Evolutionary conservation across 192 early-diverging fungal species (phyloP).

Genomic region (Coemansia sp.): DNA sequence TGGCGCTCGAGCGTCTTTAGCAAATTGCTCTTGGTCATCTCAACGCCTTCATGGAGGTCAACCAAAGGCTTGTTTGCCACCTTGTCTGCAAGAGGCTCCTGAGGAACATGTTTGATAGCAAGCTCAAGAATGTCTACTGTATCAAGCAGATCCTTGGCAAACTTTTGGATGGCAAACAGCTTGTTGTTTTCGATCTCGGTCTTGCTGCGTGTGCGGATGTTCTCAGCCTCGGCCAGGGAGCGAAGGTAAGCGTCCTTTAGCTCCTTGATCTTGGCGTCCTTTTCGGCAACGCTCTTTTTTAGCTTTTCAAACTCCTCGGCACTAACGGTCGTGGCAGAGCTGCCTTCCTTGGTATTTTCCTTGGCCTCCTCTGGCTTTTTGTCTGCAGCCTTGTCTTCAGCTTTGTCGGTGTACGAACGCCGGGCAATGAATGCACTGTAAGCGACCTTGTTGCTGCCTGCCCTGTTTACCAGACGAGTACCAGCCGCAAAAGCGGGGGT

Average conservation of each 20-base stretch:
- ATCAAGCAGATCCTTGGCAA: conserved; percentile 94
- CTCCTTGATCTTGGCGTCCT: conserved; percentile 54
- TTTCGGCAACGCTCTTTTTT: conserved; percentile 31
- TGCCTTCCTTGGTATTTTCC: conserved; percentile 9
- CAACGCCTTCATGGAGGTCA: conserved; percentile 84
- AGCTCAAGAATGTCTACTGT: conserved; percentile 88
- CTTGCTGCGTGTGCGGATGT: conserved; percentile 84
- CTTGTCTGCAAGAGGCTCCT: conserved; percentile 56
- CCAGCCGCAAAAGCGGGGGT: conserved; percentile 11
- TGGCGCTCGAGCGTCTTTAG: conserved; percentile 83
- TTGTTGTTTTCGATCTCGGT: conserved; percentile 79
- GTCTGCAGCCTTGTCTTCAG: conserved; percentile 6
- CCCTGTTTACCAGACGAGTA: background rate
- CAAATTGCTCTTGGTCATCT: conserved; percentile 83
- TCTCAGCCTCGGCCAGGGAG: conserved; percentile 94
- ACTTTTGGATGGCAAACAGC: conserved; percentile 93
- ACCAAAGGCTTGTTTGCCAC: conserved; percentile 61
- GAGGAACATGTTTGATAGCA: conserved; percentile 86
- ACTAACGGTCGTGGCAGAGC: conserved; percentile 1
- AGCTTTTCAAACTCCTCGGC: conserved; percentile 34
- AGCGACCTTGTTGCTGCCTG: background rate
- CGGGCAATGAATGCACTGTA: conserved; percentile 8
- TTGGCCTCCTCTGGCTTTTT: conserved; percentile 9
- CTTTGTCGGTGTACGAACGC: conserved; percentile 42
- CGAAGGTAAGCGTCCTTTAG: conserved; percentile 83